Evolutionary conservation across 345 rosid genomes (phyloP).

Genomic region (Conringia planisiliqua): DNA sequence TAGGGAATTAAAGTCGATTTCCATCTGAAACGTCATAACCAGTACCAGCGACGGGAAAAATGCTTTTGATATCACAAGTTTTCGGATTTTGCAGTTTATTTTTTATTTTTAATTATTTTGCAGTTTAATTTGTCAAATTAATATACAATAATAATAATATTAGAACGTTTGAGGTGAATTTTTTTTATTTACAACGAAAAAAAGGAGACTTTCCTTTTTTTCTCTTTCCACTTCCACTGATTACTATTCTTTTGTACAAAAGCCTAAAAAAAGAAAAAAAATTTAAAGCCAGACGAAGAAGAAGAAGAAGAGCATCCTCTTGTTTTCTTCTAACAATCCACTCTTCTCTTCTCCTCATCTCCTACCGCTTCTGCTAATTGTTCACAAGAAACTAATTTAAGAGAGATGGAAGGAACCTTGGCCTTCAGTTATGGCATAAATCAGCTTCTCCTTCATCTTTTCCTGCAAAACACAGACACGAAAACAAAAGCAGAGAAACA

Average conservation of each 20-base stretch:
- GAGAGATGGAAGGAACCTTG: constrained; percentile 99
- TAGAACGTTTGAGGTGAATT: neutral
- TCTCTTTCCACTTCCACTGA: neutral
- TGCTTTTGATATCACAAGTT: neutral
- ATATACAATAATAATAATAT: neutral
- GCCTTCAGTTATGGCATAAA: constrained; percentile 91
- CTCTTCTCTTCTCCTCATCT: constrained; percentile 5
- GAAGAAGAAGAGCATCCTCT: constrained; percentile 13
- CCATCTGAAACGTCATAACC: neutral
- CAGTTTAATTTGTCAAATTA: neutral
- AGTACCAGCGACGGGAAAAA: neutral
- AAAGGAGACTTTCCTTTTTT: neutral
- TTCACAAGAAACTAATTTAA: constrained; percentile 38
- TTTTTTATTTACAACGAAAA: constrained; percentile 16
- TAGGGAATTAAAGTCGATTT: neutral
- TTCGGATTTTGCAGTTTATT: neutral
- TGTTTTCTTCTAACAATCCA: constrained; percentile 14
- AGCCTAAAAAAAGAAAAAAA: constrained; percentile 12
- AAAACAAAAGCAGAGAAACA: neutral
- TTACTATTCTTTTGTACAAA: constrained; percentile 29
- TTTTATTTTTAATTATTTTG: too few relatives aligned
- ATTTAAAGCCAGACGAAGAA: neutral
- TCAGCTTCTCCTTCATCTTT: constrained; percentile 82
- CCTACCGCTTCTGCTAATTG: constrained; percentile 35
- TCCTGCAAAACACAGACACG: constrained; percentile 52